These are phyloP conservation scores for Umbellularia californica DNA, from an alignment of 164 flowering plant species.

Conservation along the genomic window DNA sequence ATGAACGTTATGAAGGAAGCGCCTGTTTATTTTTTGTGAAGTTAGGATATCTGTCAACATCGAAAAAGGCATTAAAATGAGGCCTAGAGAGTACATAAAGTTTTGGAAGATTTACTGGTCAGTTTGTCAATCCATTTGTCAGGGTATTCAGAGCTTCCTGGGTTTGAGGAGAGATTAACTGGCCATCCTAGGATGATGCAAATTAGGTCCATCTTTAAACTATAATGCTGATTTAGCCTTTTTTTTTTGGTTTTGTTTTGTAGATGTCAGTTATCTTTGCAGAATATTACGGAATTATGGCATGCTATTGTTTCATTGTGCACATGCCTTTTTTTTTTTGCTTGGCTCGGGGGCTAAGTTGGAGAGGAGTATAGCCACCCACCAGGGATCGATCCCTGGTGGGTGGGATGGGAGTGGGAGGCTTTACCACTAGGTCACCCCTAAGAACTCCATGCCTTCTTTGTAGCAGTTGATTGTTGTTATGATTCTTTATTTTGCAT, in stretches of 20 bases:
- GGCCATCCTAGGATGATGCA: neutral
- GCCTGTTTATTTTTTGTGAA: too few relatives aligned
- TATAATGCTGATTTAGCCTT: neutral
- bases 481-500: too few relatives aligned
- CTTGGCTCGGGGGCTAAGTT: too few relatives aligned
- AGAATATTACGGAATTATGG: neutral
- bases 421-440: too few relatives aligned
- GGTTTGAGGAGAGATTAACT: neutral
- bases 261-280: neutral
- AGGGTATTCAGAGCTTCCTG: neutral
- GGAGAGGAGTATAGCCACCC: too few relatives aligned
- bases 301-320: neutral
- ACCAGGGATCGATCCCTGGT: too few relatives aligned
- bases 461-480: neutral
- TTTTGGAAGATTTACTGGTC: neutral
- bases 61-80: too few relatives aligned
- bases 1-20: too few relatives aligned
- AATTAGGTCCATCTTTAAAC: neutral
- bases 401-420: too few relatives aligned
- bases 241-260: neutral
- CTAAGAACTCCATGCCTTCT: too few relatives aligned
- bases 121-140: neutral
- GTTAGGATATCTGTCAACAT: too few relatives aligned
- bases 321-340: neutral
- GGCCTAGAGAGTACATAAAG: neutral